Evolutionary conservation across 2,329 filamentous ascomycete genomes (phyloP).

Genomic region (Phaeophleospora eucalypticola): DNA sequence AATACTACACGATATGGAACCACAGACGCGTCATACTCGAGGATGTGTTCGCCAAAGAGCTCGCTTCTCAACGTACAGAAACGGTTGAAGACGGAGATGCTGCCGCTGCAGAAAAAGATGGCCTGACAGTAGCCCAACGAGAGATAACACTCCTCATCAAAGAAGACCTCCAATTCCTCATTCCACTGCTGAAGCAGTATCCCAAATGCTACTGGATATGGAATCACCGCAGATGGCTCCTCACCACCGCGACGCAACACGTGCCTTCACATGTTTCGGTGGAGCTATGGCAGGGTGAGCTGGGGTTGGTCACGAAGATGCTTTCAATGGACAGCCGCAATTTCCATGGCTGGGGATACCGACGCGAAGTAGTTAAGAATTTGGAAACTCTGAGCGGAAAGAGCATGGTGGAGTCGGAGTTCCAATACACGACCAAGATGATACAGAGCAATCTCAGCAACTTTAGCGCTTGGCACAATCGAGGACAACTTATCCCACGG

Average conservation of each 20-base stretch:
- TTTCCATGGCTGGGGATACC: constrained; percentile 95
- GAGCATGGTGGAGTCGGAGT: constrained; percentile 70
- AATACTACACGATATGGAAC: constrained; percentile 92
- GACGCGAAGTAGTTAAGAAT: constrained; percentile 70
- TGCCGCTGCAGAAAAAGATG: constrained; percentile 24
- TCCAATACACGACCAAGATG: constrained; percentile 87
- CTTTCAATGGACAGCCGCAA: constrained; percentile 80
- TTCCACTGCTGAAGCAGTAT: constrained; percentile 76
- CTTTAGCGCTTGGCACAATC: constrained; percentile 94
- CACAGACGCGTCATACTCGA: constrained; percentile 69
- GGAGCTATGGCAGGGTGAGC: constrained; percentile 76
- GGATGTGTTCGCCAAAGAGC: constrained; percentile 51
- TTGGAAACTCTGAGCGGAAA: constrained; percentile 57
- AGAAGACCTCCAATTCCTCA: constrained; percentile 73
- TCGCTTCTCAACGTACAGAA: constrained; percentile 36
- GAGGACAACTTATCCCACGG: constrained; percentile 75
- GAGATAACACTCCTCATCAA: constrained; percentile 55
- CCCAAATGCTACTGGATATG: constrained; percentile 99
- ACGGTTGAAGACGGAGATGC: constrained; percentile 17
- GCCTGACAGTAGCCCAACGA: constrained; percentile 32
- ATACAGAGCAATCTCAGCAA: constrained; percentile 82
- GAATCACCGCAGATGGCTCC: constrained; percentile 87
- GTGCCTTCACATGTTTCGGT: constrained; percentile 56
- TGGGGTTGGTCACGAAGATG: constrained; percentile 83
- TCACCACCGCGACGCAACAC: constrained; percentile 65